A percentile compares a stretch with the other conserved stretches of the same genome.
These are phyloP conservation scores for Beta corolliflora DNA, from an alignment of 179 eudicot genomes.

Conservation along the genomic window DNA sequence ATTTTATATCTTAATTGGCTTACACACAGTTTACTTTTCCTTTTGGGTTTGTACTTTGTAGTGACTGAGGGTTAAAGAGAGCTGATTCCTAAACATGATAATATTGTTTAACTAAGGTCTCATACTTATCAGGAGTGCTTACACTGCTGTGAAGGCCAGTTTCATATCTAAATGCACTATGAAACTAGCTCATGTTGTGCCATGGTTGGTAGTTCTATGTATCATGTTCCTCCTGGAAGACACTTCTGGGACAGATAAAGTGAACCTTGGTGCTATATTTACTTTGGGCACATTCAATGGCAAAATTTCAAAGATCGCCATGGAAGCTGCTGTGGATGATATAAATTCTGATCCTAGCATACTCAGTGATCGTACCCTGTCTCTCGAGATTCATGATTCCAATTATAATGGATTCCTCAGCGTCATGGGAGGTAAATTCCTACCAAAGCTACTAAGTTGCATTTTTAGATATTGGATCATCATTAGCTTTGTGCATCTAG, in stretches of 20 bases:
- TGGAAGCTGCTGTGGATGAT: slow-evolving; percentile 62
- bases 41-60: background rate
- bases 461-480: background rate
- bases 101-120: slow-evolving; percentile 2
- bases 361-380: slow-evolving; percentile 54
- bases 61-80: slow-evolving; percentile 31
- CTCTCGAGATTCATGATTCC: slow-evolving; percentile 51
- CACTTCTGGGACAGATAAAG: slow-evolving; percentile 30
- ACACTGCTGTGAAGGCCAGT: slow-evolving; percentile 15
- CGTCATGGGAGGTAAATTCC: slow-evolving; percentile 65
- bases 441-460: background rate
- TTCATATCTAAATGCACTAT: slow-evolving; percentile 23
- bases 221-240: slow-evolving; percentile 26
- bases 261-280: slow-evolving; percentile 62
- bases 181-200: slow-evolving; percentile 33
- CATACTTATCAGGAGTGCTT: background rate
- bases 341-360: slow-evolving; percentile 57
- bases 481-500: background rate
- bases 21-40: background rate
- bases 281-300: slow-evolving; percentile 40
- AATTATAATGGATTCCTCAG: slow-evolving; percentile 64
- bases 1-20: background rate
- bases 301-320: slow-evolving; percentile 48
- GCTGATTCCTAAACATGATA: slow-evolving; percentile 21
- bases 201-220: slow-evolving; percentile 35